Evolutionary conservation across 768 basidiomycete genomes (phyloP).

Genomic region (Candolleomyces efflorescens): DNA sequence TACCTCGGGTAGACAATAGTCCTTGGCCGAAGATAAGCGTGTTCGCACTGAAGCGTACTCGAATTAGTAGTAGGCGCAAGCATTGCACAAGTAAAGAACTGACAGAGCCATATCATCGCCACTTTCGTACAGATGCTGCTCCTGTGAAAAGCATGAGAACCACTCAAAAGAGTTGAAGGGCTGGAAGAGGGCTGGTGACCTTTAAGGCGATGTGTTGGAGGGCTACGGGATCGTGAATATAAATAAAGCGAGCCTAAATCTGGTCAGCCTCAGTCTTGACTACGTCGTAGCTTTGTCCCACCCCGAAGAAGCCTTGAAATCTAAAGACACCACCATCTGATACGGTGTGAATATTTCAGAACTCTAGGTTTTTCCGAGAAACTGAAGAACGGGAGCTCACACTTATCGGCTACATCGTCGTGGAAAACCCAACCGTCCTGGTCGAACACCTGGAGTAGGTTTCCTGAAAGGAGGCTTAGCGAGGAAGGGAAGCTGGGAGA

Average conservation of each 20-base stretch:
- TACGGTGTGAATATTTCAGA: not conserved
- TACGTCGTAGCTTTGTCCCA: slow-evolving; percentile 9
- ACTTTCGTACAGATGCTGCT: slow-evolving; percentile 27
- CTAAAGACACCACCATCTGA: slow-evolving; percentile 24
- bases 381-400: not conserved
- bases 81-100: not conserved
- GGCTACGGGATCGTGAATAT: slow-evolving; percentile 36
- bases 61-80: too few relatives aligned
- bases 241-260: not conserved
- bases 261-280: not conserved
- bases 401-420: not conserved
- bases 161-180: not conserved
- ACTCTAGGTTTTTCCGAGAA: not conserved
- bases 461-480: not conserved
- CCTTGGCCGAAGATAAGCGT: slow-evolving; percentile 19
- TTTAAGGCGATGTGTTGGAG: slow-evolving; percentile 42
- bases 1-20: slow-evolving; percentile 20
- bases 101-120: slow-evolving; percentile 20
- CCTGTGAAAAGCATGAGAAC: slow-evolving; percentile 14
- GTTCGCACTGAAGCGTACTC: slow-evolving; percentile 12
- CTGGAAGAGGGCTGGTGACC: slow-evolving; percentile 17
- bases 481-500: not conserved
- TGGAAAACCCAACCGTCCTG: not conserved
- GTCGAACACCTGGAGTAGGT: not conserved
- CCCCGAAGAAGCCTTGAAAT: slow-evolving; percentile 32